These are phyloP conservation scores for Paraglomus brasilianum DNA, from an alignment of 192 early-diverging fungal genomes.

Conservation along the genomic window DNA sequence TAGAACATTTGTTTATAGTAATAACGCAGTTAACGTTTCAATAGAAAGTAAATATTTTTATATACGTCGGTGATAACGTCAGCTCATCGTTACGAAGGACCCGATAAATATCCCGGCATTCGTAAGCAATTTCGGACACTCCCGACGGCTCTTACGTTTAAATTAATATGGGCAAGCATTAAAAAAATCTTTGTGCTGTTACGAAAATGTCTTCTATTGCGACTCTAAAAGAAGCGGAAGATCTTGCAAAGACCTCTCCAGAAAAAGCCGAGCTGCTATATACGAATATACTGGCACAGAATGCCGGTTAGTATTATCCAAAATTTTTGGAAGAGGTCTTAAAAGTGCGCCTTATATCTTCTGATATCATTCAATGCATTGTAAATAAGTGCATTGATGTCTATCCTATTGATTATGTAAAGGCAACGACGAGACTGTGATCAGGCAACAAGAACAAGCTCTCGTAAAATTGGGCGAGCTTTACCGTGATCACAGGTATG, in stretches of 20 bases:
- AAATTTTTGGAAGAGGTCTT: background rate
- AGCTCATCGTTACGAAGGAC: too few relatives aligned
- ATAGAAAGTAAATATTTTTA: too few relatives aligned
- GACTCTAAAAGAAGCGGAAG: slow-evolving; percentile 51
- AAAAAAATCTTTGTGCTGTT: too few relatives aligned
- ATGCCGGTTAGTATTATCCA: background rate
- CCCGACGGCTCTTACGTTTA: too few relatives aligned
- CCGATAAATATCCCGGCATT: too few relatives aligned
- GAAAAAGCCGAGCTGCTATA: slow-evolving; percentile 64
- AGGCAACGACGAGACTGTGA: slow-evolving; percentile 41
- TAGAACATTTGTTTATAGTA: too few relatives aligned
- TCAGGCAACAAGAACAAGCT: slow-evolving; percentile 64
- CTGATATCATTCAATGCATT: background rate
- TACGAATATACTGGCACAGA: slow-evolving; percentile 52
- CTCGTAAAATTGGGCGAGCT: slow-evolving; percentile 73
- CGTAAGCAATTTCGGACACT: too few relatives aligned
- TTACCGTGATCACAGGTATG: slow-evolving; percentile 66
- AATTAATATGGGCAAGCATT: too few relatives aligned
- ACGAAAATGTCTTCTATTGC: slow-evolving; percentile 36
- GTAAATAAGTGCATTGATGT: background rate
- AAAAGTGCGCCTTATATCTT: background rate
- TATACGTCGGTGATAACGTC: too few relatives aligned
- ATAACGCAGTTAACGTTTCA: too few relatives aligned
- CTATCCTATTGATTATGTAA: background rate
- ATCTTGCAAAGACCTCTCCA: slow-evolving; percentile 58